phyloP scores from a whole-genome alignment of 2,329 filamentous ascomycete genomes.

The Aphanocladium album region DNA sequence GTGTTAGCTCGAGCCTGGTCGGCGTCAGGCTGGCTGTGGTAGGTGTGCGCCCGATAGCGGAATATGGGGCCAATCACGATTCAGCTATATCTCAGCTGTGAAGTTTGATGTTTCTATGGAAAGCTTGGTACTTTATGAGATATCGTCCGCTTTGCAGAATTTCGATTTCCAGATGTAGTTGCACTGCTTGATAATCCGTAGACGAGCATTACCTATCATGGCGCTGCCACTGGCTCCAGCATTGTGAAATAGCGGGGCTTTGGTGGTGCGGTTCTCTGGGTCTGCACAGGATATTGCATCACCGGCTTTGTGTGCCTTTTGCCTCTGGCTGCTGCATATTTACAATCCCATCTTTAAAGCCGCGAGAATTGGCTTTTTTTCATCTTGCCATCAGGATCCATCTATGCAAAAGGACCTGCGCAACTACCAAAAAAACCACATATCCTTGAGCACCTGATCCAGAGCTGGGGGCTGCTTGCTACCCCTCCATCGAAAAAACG shows the following conservation, averaged over 20 bases:
- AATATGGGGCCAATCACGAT: too few relatives aligned
- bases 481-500: neutral
- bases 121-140: neutral
- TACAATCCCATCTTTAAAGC: neutral
- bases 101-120: too few relatives aligned
- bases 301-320: neutral
- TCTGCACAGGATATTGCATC: conserved; percentile 5
- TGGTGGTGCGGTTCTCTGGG: neutral
- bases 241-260: conserved; percentile 4
- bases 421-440: neutral
- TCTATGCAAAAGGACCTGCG: too few relatives aligned
- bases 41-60: too few relatives aligned
- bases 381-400: too few relatives aligned
- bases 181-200: neutral
- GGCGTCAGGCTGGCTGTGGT: too few relatives aligned
- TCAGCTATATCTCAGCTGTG: too few relatives aligned
- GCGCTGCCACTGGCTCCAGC: conserved; percentile 2
- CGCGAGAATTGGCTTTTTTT: too few relatives aligned
- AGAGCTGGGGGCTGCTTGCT: neutral
- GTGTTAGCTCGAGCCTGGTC: neutral
- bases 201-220: conserved; percentile 7
- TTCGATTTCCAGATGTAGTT: neutral
- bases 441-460: too few relatives aligned
- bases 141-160: neutral
- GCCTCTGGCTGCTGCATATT: neutral